These are phyloP conservation scores for Debaryomyces robertsiae DNA, from an alignment of 1,139 yeast genomes.

Conservation along the genomic window DNA sequence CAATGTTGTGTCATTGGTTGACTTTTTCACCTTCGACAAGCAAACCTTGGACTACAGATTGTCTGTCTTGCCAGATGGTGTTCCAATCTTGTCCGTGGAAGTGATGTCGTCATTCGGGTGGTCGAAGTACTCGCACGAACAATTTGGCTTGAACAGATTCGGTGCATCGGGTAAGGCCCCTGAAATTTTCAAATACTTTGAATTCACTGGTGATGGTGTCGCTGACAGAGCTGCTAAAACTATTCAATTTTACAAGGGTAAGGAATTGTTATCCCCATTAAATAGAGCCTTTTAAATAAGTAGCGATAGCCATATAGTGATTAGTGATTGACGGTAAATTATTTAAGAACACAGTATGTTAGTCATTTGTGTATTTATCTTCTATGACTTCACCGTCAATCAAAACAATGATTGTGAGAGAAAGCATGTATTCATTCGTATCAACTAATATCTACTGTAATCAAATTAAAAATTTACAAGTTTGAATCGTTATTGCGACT, in stretches of 20 bases:
- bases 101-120: slow-evolving; percentile 92
- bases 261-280: slow-evolving; percentile 72
- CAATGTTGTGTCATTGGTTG: slow-evolving; percentile 89
- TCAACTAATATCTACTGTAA: background rate
- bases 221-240: slow-evolving; percentile 84
- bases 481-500: too few relatives aligned
- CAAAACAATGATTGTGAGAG: too few relatives aligned
- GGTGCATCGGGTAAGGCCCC: slow-evolving; percentile 96
- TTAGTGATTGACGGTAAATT: too few relatives aligned
- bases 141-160: slow-evolving; percentile 92
- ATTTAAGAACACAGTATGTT: too few relatives aligned
- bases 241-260: slow-evolving; percentile 81
- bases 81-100: slow-evolving; percentile 93
- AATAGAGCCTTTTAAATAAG: slow-evolving; percentile 64
- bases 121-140: slow-evolving; percentile 95
- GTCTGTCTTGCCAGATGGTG: slow-evolving; percentile 90
- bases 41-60: slow-evolving; percentile 81
- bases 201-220: slow-evolving; percentile 91
- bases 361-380: too few relatives aligned
- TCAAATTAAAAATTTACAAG: background rate
- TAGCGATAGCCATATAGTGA: too few relatives aligned
- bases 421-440: background rate
- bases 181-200: slow-evolving; percentile 82
- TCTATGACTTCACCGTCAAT: too few relatives aligned
- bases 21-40: slow-evolving; percentile 84